Conservation (phyloP, 2,329 filamentous ascomycete species). For the Alternaria gansuensis region DNA sequence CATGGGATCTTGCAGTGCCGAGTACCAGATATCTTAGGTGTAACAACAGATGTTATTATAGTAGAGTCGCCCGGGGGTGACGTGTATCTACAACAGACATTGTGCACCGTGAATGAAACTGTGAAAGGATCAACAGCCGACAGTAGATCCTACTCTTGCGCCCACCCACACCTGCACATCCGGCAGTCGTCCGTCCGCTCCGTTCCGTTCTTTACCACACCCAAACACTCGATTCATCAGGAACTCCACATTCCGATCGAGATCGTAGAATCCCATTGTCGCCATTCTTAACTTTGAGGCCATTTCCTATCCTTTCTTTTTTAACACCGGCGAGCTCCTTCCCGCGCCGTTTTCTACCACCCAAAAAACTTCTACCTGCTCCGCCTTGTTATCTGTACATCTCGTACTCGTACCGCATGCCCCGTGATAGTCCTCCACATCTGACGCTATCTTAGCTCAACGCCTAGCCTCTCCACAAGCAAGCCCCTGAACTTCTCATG, state of each 20-base stretch:
- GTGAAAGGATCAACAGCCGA: slow-evolving; percentile 4
- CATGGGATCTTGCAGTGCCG: background rate
- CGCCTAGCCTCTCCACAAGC: slow-evolving; percentile 75
- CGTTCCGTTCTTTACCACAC: slow-evolving; percentile 5
- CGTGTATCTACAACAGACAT: background rate
- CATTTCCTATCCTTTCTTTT: slow-evolving; percentile 1
- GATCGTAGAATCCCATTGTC: background rate
- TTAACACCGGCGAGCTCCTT: background rate
- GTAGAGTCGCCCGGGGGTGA: background rate
- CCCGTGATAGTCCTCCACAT: background rate
- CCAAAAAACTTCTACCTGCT: background rate
- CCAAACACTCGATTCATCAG: background rate
- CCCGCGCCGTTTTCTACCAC: slow-evolving; percentile 6
- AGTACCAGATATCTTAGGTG: background rate
- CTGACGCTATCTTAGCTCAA: slow-evolving; percentile 72
- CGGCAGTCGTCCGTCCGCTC: slow-evolving; percentile 3
- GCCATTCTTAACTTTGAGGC: background rate
- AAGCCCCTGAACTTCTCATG: slow-evolving; percentile 73
- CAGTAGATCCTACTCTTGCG: slow-evolving; percentile 2
- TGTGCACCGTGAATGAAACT: background rate
- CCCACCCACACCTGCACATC: slow-evolving; percentile 4
- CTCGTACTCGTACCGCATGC: background rate
- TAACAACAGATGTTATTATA: background rate
- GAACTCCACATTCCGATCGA: slow-evolving; percentile 2
- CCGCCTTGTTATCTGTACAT: background rate